Evolutionary conservation across 192 early-diverging fungal genomes (phyloP), one percentile per base, ranked within the genome.

Genomic region (Diversispora epigaea): DNA sequence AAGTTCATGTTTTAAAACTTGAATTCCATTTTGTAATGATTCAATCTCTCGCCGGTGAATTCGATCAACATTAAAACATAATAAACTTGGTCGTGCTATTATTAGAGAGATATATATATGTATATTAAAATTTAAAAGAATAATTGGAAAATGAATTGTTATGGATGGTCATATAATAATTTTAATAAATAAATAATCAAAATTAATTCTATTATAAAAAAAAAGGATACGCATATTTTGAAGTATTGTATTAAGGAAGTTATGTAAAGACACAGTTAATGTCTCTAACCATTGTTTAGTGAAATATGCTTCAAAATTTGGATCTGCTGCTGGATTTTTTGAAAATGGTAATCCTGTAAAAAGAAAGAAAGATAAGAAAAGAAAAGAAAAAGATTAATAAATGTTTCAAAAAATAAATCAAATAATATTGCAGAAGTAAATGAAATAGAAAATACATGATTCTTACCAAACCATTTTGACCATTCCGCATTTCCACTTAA

Each of bases 391-490:
- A 54, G 50, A 12, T 17, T 17, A 17, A 54, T 0, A 54, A 32
- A 41, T n/a, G 40, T 46, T 32, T 14, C 19, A 44, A 44, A 19
- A 39, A 71, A 39, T 17, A 39, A 14, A 56, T 4, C n/a, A 56
- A 44, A 39, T 58, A 10, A 7, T n/a, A n/a, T n/a, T n/a, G n/a
- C n/a, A n/a, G 11, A 15, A 41, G 44, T 40, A 41, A 71, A 32
- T 39, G 5, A 41, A 47, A 54, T 44, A 39, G 21, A 12, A 25
- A 22, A 12, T 3, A 22, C 14, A 47, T 39, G 39, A 4, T 43
- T 8, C 76, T 65, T 82, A 89, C 88, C 86, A 77, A 90, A 90
- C 89, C 89, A 90, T 40, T 84, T 79, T 55, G 85, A 68, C 89
- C 89, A 90, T 63, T 88, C 87, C 12, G 81, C 43, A 72, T 83